Evolutionary conservation across 1,284 basidiomycete species (phyloP), one percentile per base, ranked within the genome.

Genomic region (Kwoniella shivajii): DNA sequence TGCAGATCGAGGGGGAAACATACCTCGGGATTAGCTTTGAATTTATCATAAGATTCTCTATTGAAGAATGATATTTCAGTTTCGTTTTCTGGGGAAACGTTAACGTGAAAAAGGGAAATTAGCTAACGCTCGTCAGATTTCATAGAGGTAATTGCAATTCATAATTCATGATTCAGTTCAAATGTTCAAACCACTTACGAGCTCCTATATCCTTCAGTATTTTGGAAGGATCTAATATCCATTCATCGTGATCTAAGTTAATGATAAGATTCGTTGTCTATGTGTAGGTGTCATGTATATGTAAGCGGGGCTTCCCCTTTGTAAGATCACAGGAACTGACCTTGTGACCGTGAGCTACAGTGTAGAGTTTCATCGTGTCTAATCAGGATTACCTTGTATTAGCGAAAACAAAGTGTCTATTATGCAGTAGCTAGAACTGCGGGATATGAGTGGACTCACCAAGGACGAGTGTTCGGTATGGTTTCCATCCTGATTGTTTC

Each of bases 351-450:
- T 98, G 95, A 1, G 95, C 95, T 67, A 87, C 86, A 0, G 91
- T 92, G 76, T 99, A 99, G 14, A 96, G 79, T 73, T 99, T 99
- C 59, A 99, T 66, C 10, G 93, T 96, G 78, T 97, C 93, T 89
- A 54, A 10, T 10, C 26, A 46, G 11, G 2, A 29, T 47, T 47
- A 52, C 30, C 49, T n/a, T n/a, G n/a, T n/a, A n/a, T n/a, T n/a
- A n/a, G n/a, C n/a, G n/a, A n/a, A n/a, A n/a, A n/a, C n/a, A n/a
- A n/a, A n/a, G n/a, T n/a, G n/a, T 36, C 33, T 10, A 36, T 9
- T 36, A 10, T 36, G 37, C 37, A 39, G 22, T 30, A 31, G 24
- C 24, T 22, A 13, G 16, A 43, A 26, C 4, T 26, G 26, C 13
- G 26, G 18, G 22, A 20, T 6, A 43, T 43, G 18, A 7, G 22